Conservation (phyloP, 2,329 filamentous ascomycete species). For the Pyrenophora seminiperda region DNA sequence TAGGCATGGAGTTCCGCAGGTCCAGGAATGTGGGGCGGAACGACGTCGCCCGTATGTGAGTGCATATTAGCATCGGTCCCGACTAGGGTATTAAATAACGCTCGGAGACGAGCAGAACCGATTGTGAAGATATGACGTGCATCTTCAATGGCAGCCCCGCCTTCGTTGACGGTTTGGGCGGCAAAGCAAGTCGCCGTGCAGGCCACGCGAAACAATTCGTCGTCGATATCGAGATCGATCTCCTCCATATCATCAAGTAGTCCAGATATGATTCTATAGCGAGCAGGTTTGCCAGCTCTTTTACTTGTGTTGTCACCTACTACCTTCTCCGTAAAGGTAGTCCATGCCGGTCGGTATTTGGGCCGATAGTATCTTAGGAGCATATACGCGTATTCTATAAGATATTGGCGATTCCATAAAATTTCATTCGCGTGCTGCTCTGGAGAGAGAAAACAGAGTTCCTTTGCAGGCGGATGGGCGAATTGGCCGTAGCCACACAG, state of each 20-base stretch:
- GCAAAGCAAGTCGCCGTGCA: conserved; percentile 43
- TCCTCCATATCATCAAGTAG: conserved; percentile 36
- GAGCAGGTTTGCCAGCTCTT: conserved; percentile 9
- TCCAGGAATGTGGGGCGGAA: conserved; percentile 53
- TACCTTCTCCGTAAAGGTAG: conserved; percentile 33
- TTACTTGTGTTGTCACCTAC: conserved; percentile 13
- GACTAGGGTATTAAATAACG: conserved; percentile 34
- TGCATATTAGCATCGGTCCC: conserved; percentile 24
- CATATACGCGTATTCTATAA: conserved; percentile 38
- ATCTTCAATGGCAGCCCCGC: conserved; percentile 13
- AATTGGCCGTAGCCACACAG: conserved; percentile 40
- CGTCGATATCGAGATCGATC: conserved; percentile 43
- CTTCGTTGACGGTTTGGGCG: conserved; percentile 28
- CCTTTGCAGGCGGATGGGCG: conserved; percentile 7
- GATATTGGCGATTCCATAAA: conserved; percentile 28
- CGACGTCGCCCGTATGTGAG: background rate
- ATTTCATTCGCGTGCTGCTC: conserved; percentile 27
- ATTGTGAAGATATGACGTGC: conserved; percentile 21
- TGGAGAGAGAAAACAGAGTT: conserved; percentile 11
- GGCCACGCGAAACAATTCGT: conserved; percentile 35
- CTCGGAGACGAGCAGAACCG: conserved; percentile 29
- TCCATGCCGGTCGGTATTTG: conserved; percentile 38
- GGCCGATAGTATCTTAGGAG: conserved; percentile 34
- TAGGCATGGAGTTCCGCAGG: conserved; percentile 62
- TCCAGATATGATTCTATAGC: conserved; percentile 32